A percentile compares a stretch with the other conserved stretches of the same genome.
Evolutionary conservation across 495 filamentous ascomycete genomes (phyloP).

Genomic region (Podospora comata): DNA sequence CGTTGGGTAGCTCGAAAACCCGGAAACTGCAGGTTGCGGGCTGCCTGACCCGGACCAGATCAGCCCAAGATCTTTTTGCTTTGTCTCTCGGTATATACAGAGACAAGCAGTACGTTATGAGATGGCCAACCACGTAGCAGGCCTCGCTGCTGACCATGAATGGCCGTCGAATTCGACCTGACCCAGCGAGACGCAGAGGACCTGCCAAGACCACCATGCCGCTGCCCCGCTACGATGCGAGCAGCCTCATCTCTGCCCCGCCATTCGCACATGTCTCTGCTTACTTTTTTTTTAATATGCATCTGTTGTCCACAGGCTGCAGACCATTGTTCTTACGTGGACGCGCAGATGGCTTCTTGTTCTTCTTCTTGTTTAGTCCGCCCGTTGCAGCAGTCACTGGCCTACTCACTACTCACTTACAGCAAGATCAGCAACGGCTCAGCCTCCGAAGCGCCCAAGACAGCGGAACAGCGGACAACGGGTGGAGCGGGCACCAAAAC

Average conservation of each 20-base stretch:
- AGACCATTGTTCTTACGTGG: slow-evolving; percentile 4
- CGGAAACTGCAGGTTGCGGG: not conserved
- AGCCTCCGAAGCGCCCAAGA: not conserved
- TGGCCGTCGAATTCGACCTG: not conserved
- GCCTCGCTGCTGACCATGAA: not conserved
- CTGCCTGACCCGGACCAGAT: not conserved
- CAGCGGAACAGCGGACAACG: not conserved
- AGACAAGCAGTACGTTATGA: no score
- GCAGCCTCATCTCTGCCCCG: slow-evolving; percentile 3
- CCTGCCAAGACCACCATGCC: slow-evolving; percentile 4
- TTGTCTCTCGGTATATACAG: not conserved
- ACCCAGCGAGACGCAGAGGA: not conserved
- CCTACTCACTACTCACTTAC: not conserved
- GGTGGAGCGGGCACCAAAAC: not conserved
- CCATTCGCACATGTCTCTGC: not conserved
- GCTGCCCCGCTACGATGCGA: not conserved
- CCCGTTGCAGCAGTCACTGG: not conserved
- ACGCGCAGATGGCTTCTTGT: not conserved
- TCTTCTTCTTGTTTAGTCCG: not conserved
- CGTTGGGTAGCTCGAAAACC: not conserved
- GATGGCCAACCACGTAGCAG: not conserved
- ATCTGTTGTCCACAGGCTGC: not conserved
- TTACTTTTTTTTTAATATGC: not conserved
- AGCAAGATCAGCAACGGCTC: not conserved
- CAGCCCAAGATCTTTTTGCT: not conserved